These are phyloP conservation scores for Lactarius psammicola DNA, from an alignment of 768 basidiomycete genomes.

Conservation along the genomic window DNA sequence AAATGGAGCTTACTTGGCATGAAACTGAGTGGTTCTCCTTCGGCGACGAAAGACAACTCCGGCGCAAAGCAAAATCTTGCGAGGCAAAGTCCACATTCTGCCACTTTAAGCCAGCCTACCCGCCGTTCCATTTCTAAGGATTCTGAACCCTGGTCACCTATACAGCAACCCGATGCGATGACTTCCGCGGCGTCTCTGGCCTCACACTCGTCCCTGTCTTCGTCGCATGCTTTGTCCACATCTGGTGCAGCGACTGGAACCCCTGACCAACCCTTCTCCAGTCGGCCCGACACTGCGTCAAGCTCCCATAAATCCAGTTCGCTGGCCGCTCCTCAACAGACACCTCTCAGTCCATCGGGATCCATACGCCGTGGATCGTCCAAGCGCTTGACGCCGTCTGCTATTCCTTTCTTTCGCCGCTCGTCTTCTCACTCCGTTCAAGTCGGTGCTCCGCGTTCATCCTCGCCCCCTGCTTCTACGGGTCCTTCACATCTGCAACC, in stretches of 20 bases:
- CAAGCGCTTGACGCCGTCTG: constrained; percentile 85
- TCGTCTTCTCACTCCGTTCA: constrained; percentile 89
- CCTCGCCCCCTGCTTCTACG: constrained; percentile 49
- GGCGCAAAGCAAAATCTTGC: constrained; percentile 51
- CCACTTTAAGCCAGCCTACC: constrained; percentile 62
- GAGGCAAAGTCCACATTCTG: constrained; percentile 64
- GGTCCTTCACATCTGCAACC: constrained; percentile 43
- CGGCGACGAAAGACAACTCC: constrained; percentile 46
- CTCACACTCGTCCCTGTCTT: constrained; percentile 72
- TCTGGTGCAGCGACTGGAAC: constrained; percentile 51
- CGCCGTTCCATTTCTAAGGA: constrained; percentile 73
- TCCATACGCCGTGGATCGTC: constrained; percentile 67
- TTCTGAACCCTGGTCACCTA: constrained; percentile 58
- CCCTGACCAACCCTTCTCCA: constrained; percentile 59
- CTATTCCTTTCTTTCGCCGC: constrained; percentile 91
- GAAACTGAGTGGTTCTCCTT: constrained; percentile 66
- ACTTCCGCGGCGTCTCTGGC: constrained; percentile 71
- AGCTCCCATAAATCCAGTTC: constrained; percentile 67
- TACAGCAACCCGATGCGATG: constrained; percentile 69
- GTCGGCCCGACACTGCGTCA: constrained; percentile 73
- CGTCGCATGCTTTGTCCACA: constrained; percentile 47
- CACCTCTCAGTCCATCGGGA: constrained; percentile 69
- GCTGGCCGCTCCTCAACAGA: constrained; percentile 51
- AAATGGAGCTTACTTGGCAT: constrained; percentile 92
- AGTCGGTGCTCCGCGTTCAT: constrained; percentile 39